Conservation (phyloP, 805 yeast species). For the Cephaloascus albidus region DNA sequence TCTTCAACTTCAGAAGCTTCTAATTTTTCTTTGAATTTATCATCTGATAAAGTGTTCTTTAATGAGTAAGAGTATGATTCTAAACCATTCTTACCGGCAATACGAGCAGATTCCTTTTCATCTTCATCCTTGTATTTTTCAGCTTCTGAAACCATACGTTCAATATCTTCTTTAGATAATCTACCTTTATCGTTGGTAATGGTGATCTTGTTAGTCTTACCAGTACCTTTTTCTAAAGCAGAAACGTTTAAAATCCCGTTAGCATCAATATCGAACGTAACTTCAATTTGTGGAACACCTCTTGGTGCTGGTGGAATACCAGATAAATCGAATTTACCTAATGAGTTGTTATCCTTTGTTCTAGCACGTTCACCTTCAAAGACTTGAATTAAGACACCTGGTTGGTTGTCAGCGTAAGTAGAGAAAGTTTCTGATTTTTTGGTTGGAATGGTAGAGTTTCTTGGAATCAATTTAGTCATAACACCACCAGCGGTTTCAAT, state of each 20-base stretch:
- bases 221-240: conserved; percentile 97
- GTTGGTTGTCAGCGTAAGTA: conserved; percentile 96
- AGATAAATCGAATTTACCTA: conserved; percentile 93
- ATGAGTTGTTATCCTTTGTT: conserved; percentile 91
- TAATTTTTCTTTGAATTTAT: conserved; percentile 66
- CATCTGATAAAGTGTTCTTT: conserved; percentile 74
- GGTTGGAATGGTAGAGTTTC: conserved; percentile 97
- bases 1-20: conserved; percentile 59
- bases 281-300: conserved; percentile 98
- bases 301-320: conserved; percentile 99
- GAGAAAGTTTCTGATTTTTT: conserved; percentile 96
- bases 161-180: conserved; percentile 94
- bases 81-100: conserved; percentile 88
- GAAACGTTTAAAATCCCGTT: conserved; percentile 95
- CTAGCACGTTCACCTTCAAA: conserved; percentile 97
- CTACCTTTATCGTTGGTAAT: conserved; percentile 99
- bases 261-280: conserved; percentile 93
- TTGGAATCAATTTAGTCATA: conserved; percentile 96
- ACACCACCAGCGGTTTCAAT: conserved; percentile 99
- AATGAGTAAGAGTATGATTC: conserved; percentile 93
- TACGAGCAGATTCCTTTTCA: conserved; percentile 88
- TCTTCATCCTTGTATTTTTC: conserved; percentile 96
- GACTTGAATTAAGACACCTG: conserved; percentile 96
- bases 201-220: conserved; percentile 94
- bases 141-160: conserved; percentile 96